These are phyloP conservation scores for Backusella tuberculispora DNA, from an alignment of 192 early-diverging fungal genomes.

Conservation along the genomic window DNA sequence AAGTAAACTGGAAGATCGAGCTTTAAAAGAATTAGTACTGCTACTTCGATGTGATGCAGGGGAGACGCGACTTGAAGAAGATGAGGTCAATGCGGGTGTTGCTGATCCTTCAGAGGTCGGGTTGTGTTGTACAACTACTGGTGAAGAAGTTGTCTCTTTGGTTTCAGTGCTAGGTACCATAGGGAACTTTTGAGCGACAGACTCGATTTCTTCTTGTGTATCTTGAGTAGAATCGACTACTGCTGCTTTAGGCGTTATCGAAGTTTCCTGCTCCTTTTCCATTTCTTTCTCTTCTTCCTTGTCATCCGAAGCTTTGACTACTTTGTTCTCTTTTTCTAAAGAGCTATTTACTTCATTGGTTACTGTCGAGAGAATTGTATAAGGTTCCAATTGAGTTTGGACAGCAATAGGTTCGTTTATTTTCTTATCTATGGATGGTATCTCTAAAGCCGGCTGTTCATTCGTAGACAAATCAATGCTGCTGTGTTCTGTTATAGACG, in stretches of 20 bases:
- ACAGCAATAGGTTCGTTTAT: background rate
- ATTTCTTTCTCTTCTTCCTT: background rate
- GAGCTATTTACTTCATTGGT: background rate
- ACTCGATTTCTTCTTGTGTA: background rate
- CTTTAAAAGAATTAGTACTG: background rate
- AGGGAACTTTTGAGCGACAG: background rate
- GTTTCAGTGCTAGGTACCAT: background rate
- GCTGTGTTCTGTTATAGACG: background rate
- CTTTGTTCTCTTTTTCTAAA: background rate
- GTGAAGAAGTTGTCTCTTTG: background rate
- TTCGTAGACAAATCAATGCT: background rate
- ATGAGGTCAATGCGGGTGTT: constrained; percentile 5
- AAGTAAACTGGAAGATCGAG: background rate
- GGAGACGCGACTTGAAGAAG: background rate
- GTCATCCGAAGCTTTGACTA: background rate
- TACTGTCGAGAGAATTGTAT: too few relatives aligned
- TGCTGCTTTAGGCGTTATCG: background rate
- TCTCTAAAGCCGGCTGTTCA: background rate
- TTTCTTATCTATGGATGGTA: background rate
- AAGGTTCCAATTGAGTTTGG: too few relatives aligned
- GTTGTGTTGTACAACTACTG: background rate
- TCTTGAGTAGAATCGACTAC: background rate
- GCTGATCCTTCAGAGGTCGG: constrained; percentile 4
- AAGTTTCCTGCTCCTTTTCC: background rate
- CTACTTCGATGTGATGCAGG: constrained; percentile 3